These are phyloP conservation scores for Ilyonectria sp. DNA, from an alignment of 2,329 filamentous ascomycete genomes.

Conservation along the genomic window DNA sequence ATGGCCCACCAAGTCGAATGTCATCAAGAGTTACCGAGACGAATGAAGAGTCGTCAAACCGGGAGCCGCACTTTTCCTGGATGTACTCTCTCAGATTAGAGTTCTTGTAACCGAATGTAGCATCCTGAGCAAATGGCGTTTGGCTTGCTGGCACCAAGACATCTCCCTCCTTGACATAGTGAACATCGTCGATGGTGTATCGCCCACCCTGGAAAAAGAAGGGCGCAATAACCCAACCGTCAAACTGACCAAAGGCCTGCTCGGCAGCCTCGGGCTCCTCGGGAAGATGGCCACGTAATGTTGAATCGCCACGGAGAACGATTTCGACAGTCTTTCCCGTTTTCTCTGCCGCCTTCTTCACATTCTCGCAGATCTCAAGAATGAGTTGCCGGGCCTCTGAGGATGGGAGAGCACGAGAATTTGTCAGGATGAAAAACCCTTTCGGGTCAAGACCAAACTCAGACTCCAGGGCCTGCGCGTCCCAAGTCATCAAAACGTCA, in stretches of 20 bases:
- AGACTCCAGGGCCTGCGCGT: conserved; percentile 57
- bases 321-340: conserved; percentile 63
- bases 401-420: conserved; percentile 69
- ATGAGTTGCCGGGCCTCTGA: conserved; percentile 63
- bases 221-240: conserved; percentile 69
- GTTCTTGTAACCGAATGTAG: conserved; percentile 69
- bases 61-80: conserved; percentile 63
- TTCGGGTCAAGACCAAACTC: conserved; percentile 60
- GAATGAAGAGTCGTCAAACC: conserved; percentile 46
- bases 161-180: conserved; percentile 70
- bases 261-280: conserved; percentile 68
- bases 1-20: conserved; percentile 50
- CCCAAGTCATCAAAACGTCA: conserved; percentile 69
- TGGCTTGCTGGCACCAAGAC: conserved; percentile 57
- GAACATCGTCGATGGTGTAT: conserved; percentile 70
- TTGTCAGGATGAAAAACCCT: conserved; percentile 75
- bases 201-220: conserved; percentile 73
- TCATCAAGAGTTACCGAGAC: conserved; percentile 50
- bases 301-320: conserved; percentile 71
- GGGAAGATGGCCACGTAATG: conserved; percentile 70
- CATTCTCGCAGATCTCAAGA: conserved; percentile 64
- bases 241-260: conserved; percentile 62
- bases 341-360: conserved; percentile 60
- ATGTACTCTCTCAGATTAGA: conserved; percentile 65
- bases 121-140: conserved; percentile 71